phyloP scores from a whole-genome alignment of 345 rosid genomes.

The Psidium friedrichsthalianum region DNA sequence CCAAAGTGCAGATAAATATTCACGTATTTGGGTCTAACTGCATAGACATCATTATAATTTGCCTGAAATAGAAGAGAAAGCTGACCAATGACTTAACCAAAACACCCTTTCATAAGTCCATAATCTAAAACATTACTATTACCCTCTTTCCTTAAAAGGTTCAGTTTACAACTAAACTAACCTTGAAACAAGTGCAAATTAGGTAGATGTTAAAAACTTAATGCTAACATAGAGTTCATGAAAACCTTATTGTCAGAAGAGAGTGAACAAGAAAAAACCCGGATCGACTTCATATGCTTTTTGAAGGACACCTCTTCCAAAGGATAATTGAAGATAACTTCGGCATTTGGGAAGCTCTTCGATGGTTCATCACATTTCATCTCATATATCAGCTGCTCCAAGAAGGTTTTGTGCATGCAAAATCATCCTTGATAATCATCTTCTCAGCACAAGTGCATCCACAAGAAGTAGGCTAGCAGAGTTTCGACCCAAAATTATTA shows the following conservation, averaged over 20 bases:
- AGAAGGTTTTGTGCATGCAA: not conserved
- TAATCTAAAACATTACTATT: not conserved
- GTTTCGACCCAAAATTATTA: not conserved
- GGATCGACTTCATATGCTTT: not conserved
- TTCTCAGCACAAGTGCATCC: not conserved
- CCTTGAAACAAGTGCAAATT: not conserved
- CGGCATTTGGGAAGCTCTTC: not conserved
- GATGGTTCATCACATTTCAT: not conserved
- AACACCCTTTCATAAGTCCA: not conserved
- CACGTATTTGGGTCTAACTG: too few relatives aligned
- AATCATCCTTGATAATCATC: not conserved
- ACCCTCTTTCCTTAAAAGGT: not conserved
- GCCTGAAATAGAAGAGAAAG: not conserved
- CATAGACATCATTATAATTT: too few relatives aligned
- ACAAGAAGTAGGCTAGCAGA: not conserved
- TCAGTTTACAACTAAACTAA: not conserved
- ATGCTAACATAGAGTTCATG: not conserved
- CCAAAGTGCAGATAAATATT: not conserved
- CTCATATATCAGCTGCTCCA: not conserved
- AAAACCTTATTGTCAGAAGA: not conserved
- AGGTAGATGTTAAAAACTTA: not conserved
- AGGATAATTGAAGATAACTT: not conserved
- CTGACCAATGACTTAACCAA: not conserved
- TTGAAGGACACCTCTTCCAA: not conserved
- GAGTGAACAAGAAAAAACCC: not conserved